Evolutionary conservation across 2,329 filamentous ascomycete genomes (phyloP), one percentile per base, ranked within the genome.

Genomic region (Diaporthe ilicicola): DNA sequence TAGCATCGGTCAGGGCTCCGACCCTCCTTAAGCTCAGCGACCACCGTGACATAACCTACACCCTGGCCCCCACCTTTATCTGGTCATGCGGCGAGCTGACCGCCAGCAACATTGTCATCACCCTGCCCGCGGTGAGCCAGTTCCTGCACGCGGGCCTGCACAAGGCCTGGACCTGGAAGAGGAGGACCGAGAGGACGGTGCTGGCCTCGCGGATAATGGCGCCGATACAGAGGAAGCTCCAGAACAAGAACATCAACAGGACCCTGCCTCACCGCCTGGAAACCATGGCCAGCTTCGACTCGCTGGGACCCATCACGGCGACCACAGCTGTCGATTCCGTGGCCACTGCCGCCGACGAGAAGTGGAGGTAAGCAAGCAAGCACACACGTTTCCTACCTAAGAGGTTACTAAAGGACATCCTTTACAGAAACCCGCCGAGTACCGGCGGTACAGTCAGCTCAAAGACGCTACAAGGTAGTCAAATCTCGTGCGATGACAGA

Each of bases 51-150:
- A 62, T 48, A 12, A 62, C 59, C 19, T 27, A 12, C 5, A 62
- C 27, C 29, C 29, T 64, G 19, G 59, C 59, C 19, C 59, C 59
- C 19, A 64, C 59, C n/a, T 50, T 64, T 29, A 37, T 50, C 12
- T 64, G 59, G 59, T 50, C 59, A 27, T 64, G 59, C 44, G 59
- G 42, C 59, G 59, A 64, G 59, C 44, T 64, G 27, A 64, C 44
- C 19, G 59, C 59, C 59, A 50, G 59, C 44, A 64, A 64, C n/a
- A 12, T 64, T n/a, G 44, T 64, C 44, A 17, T 64, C 7, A 64
- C 59, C 27, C 44, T 64, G 8, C 59, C 59, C 13, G 44, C 59
- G 19, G 59, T 64, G 44, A 64, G 44, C 59, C 10, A 64, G 59
- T 64, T 50, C 59, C 59, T 50, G 59, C 59, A 64, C 44, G 59